A percentile compares a stretch with the other conserved stretches of the same genome.
Conservation (phyloP, 129 eudicot species). For the Pittosporum tobira region DNA sequence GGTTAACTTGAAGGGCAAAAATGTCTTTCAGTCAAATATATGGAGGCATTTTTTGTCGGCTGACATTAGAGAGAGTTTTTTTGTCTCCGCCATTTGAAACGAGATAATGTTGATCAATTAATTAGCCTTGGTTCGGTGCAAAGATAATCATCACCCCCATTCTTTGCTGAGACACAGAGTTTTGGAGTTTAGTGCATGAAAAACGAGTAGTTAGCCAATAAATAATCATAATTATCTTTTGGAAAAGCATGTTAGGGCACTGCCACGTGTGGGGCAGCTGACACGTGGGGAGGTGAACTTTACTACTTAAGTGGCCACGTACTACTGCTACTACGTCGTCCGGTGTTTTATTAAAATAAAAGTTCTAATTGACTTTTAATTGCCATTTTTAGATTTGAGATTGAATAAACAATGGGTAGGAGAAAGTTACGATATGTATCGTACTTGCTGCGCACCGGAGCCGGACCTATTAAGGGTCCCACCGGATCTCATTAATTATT, state of each 20-base stretch:
- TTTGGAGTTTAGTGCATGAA: constrained; percentile 9
- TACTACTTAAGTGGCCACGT: neutral
- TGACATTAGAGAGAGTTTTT: neutral
- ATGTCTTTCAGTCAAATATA: neutral
- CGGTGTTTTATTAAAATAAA: neutral
- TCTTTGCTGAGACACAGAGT: neutral
- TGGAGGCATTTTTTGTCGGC: neutral
- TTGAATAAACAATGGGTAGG: too few species aligned
- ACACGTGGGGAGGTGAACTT: neutral
- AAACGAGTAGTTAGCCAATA: neutral
- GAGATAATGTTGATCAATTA: too few species aligned
- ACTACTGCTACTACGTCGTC: neutral
- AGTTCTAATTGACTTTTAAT: too few species aligned
- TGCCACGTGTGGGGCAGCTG: neutral
- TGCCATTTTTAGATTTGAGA: neutral
- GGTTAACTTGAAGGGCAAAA: neutral
- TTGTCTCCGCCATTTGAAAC: neutral
- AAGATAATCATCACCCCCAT: neutral
- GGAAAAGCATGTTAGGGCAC: neutral
- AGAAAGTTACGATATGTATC: too few species aligned
- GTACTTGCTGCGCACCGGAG: too few species aligned
- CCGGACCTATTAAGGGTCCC: too few species aligned
- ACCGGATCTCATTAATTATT: too few species aligned
- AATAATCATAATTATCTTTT: neutral
- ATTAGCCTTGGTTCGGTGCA: neutral